Conservation (phyloP, 2,329 filamentous ascomycete genomes). For the Paraphaeosphaeria minitans region DNA sequence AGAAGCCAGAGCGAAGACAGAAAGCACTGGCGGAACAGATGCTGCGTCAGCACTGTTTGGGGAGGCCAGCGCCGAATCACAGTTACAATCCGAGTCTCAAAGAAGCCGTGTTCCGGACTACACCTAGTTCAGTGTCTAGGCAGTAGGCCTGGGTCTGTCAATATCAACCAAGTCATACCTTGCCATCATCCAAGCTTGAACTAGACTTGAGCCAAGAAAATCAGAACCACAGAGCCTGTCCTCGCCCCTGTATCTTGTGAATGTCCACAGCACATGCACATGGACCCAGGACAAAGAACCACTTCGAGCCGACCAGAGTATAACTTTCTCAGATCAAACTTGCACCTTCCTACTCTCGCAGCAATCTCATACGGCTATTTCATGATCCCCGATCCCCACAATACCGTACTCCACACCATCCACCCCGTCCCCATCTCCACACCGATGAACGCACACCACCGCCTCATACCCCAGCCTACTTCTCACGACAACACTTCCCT, state of each 20-base stretch:
- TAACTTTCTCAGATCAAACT: no score
- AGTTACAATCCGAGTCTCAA: background rate
- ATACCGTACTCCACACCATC: background rate
- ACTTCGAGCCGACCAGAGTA: no score
- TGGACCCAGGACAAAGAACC: no score
- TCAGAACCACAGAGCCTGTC: no score
- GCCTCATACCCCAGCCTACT: background rate
- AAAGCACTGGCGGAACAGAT: background rate
- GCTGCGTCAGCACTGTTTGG: background rate
- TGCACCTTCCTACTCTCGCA: background rate
- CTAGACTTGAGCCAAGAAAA: no score
- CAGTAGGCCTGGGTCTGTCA: background rate
- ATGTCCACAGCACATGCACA: no score
- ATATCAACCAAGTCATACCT: background rate
- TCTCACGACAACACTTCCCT: background rate
- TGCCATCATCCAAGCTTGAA: no score
- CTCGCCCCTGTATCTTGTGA: no score
- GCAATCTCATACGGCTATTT: background rate
- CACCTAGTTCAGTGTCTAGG: background rate
- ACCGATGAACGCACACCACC: background rate
- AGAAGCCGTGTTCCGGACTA: background rate
- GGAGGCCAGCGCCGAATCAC: background rate
- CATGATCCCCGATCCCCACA: background rate
- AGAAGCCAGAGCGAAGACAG: background rate
- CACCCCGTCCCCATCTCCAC: background rate